Evolutionary conservation across 768 basidiomycete genomes (phyloP), one percentile per base, ranked within the genome.

Genomic region (Tephrocybe rancida): DNA sequence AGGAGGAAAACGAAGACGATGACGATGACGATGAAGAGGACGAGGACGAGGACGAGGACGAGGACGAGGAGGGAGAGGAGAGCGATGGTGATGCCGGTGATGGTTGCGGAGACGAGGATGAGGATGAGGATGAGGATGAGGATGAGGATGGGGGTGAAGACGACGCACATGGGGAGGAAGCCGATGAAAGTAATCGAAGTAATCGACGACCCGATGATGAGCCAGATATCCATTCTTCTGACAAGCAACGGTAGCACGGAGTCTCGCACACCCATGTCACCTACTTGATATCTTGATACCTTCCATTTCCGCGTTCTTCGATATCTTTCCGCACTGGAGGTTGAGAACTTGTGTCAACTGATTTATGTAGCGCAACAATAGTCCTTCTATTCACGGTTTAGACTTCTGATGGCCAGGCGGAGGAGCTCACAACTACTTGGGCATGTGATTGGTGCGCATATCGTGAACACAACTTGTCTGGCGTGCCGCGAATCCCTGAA

Each of bases 1-100:
- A 65, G 1, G 66, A 65, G 0, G 71, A 68, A 7, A 64, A 61
- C 7, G 65, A 64, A 2, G 67, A 70, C 0, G 70, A 69, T 7
- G 71, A 69, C 10, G 64, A 69, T 4, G 65, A 63, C 1, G 63
- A 64, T 0, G 61, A 62, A 8, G 67, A 62, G 4, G 69, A 61
- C 0, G 65, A 66, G 1, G 67, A 65, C 0, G 72, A 70, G 1
- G 67, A 62, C 0, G 69, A 70, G 11, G 69, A 67, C 2, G 69
- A 67, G 8, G 68, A 61, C 1, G 66, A 62, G 9, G 64, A 58
- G 0, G 63, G 61, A 0, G 66, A 61, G n/a, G 66, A 61, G 0
- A 64, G 59, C 0, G 60, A 50, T 10, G 59, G 55, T 14, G 64
- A 65, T 1, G 59, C 50, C 1, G 63, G 54, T 56, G 26, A 58